Evolutionary conservation across 345 rosid species (phyloP).

Genomic region (Citropsis articulata): DNA sequence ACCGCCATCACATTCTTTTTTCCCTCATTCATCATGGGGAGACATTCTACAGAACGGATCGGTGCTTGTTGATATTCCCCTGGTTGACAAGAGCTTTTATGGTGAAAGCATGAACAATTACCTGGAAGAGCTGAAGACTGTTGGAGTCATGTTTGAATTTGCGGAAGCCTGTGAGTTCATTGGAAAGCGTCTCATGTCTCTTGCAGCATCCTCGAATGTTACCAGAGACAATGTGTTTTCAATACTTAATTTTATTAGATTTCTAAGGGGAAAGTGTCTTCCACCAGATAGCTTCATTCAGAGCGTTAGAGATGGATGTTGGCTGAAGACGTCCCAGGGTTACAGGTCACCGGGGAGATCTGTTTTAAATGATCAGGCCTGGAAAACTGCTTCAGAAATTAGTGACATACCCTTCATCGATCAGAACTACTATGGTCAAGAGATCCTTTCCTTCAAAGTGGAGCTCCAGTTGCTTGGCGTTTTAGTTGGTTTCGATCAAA

Average conservation of each 20-base stretch:
- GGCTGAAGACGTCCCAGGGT: slow-evolving; percentile 52
- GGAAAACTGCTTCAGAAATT: slow-evolving; percentile 50
- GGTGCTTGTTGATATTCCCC: slow-evolving; percentile 62
- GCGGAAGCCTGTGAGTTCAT: slow-evolving; percentile 52
- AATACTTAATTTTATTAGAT: slow-evolving; percentile 49
- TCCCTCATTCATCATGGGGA: slow-evolving; percentile 55
- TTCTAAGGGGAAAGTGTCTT: slow-evolving; percentile 36
- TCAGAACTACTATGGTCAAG: slow-evolving; percentile 36
- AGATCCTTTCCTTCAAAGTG: slow-evolving; percentile 26
- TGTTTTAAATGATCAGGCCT: slow-evolving; percentile 46
- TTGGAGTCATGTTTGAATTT: slow-evolving; percentile 65
- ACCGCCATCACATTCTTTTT: slow-evolving; percentile 63
- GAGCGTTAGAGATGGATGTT: slow-evolving; percentile 33
- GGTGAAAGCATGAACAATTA: slow-evolving; percentile 37
- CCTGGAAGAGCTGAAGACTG: slow-evolving; percentile 39
- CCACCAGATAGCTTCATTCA: slow-evolving; percentile 40
- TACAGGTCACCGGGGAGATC: slow-evolving; percentile 47
- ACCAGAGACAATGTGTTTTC: slow-evolving; percentile 43
- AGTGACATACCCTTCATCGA: slow-evolving; percentile 59
- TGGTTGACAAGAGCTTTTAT: slow-evolving; percentile 56
- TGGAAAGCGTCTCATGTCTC: slow-evolving; percentile 53
- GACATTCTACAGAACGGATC: slow-evolving; percentile 47
- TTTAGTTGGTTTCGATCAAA: slow-evolving; percentile 25
- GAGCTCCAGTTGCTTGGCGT: slow-evolving; percentile 69
- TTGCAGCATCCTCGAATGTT: slow-evolving; percentile 36